These are phyloP conservation scores for Biscutella laevigata DNA, from an alignment of 441 rosid genomes.

Conservation along the genomic window DNA sequence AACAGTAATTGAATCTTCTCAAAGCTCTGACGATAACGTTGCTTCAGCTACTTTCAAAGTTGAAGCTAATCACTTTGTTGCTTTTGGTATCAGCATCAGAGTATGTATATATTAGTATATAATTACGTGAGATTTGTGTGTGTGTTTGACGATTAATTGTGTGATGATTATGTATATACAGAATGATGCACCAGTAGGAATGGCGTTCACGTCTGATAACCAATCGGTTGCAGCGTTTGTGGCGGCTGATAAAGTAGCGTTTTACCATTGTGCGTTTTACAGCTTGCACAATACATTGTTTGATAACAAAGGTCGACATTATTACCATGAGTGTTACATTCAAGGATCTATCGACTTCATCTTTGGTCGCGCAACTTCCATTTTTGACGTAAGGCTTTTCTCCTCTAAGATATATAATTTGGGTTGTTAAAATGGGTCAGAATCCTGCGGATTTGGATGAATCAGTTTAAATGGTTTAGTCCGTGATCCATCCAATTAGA, in stretches of 20 bases:
- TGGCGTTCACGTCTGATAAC: conserved; percentile 84
- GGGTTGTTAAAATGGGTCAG: too few species aligned
- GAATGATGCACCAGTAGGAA: conserved; percentile 82
- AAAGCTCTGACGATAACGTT: conserved; percentile 44
- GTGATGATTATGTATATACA: conserved; percentile 11
- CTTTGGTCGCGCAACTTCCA: conserved; percentile 76
- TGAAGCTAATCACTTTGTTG: conserved; percentile 54
- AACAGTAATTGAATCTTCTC: conserved; percentile 47
- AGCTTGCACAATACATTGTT: conserved; percentile 86
- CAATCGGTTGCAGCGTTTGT: conserved; percentile 87
- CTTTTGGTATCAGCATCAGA: conserved; percentile 76
- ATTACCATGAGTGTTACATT: conserved; percentile 63
- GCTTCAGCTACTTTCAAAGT: conserved; percentile 66
- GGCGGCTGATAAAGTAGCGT: conserved; percentile 67
- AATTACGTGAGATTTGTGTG: too few species aligned
- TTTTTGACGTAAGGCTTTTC: conserved; percentile 41
- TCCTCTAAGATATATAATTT: too few species aligned
- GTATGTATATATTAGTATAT: conserved; percentile 33
- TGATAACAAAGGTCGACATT: conserved; percentile 85
- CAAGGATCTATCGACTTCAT: conserved; percentile 91
- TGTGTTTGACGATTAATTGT: neutral
- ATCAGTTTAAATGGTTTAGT: too few species aligned
- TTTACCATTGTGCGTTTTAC: conserved; percentile 78
- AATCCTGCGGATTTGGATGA: too few species aligned
- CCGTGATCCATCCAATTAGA: too few species aligned